Evolutionary conservation across 331 rosid species (phyloP).

Genomic region (Dryas integrifolia): DNA sequence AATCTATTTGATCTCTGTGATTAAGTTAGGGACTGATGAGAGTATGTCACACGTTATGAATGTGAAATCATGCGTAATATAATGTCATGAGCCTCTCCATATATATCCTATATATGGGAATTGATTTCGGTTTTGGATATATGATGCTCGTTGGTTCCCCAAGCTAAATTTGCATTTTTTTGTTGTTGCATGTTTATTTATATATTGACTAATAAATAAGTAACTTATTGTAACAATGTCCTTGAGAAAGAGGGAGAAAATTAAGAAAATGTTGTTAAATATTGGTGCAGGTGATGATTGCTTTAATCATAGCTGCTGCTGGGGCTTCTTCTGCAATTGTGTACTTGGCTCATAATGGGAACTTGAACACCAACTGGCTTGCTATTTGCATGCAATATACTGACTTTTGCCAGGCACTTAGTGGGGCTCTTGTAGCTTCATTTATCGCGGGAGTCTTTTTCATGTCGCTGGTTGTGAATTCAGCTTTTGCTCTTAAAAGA

Average conservation of each 20-base stretch:
- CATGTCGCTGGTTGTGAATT: constrained; percentile 21
- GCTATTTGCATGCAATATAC: constrained; percentile 24
- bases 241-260: not conserved
- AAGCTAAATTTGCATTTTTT: too few relatives aligned
- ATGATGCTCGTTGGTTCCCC: too few relatives aligned
- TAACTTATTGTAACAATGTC: too few relatives aligned
- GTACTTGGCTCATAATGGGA: constrained; percentile 36
- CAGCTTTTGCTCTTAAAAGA: constrained; percentile 22
- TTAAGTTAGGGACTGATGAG: too few relatives aligned
- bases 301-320: constrained; percentile 19
- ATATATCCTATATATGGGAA: too few relatives aligned
- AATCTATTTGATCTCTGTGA: too few relatives aligned
- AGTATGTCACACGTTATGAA: too few relatives aligned
- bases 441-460: constrained; percentile 20
- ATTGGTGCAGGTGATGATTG: constrained; percentile 14
- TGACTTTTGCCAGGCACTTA: constrained; percentile 26
- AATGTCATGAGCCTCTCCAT: too few relatives aligned
- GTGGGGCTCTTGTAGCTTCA: constrained; percentile 28
- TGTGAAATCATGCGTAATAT: too few relatives aligned
- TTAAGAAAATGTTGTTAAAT: not conserved
- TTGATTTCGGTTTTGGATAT: too few relatives aligned
- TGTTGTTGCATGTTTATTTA: too few relatives aligned
- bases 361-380: constrained; percentile 25
- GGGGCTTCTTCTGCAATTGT: constrained; percentile 26
- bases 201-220: too few relatives aligned